These are phyloP conservation scores for Brasenia schreberi DNA, from an alignment of 164 flowering plant species.

Conservation along the genomic window DNA sequence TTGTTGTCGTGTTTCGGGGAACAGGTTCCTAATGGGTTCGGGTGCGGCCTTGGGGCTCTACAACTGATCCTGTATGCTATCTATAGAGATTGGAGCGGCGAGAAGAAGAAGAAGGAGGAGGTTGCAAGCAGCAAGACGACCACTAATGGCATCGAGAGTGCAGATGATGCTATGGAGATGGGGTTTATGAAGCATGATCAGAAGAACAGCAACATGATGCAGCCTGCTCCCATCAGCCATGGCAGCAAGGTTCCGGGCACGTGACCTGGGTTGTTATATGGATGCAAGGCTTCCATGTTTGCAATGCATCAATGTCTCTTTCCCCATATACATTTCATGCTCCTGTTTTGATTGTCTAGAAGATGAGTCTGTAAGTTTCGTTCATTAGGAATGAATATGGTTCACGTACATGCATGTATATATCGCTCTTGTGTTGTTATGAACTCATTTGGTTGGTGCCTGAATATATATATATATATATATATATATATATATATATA, in stretches of 20 bases:
- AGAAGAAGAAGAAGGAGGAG: neutral
- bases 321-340: neutral
- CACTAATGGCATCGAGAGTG: neutral
- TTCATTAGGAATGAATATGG: too few species aligned
- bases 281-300: neutral
- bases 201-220: neutral
- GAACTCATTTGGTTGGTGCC: too few species aligned
- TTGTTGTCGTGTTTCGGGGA: neutral
- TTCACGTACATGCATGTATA: too few species aligned
- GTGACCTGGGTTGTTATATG: neutral
- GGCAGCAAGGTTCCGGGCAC: neutral
- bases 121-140: neutral
- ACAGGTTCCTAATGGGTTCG: constrained; percentile 80
- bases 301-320: neutral
- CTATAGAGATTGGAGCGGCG: constrained; percentile 14
- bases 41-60: constrained; percentile 40
- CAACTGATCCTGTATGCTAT: constrained; percentile 75
- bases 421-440: too few species aligned
- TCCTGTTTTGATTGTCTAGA: neutral
- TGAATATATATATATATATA: too few species aligned
- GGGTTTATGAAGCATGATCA: neutral
- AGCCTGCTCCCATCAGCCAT: neutral
- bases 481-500: too few species aligned
- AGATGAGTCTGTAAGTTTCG: neutral
- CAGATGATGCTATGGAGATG: neutral